These are phyloP conservation scores for Selaginella moellendorffii DNA, from an alignment of 75 land plant genomes.

Conservation along the genomic window DNA sequence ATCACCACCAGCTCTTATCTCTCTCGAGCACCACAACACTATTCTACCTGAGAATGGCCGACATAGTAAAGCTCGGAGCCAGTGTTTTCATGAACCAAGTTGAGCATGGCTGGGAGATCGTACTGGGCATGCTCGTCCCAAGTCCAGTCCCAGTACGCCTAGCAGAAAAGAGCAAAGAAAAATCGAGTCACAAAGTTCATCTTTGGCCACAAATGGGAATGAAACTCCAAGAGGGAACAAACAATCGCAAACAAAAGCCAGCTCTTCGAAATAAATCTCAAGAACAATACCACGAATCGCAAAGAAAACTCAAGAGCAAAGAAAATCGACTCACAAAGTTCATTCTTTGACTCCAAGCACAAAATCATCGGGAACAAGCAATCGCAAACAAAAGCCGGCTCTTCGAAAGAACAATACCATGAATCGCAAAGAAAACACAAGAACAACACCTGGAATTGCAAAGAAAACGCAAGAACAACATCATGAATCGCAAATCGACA, in stretches of 20 bases:
- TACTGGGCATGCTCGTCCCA: constrained; percentile 78
- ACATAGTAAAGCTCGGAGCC: constrained; percentile 53
- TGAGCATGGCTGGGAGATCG: constrained; percentile 64
- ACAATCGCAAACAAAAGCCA: no score
- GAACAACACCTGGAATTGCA: no score
- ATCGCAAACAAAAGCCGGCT: no score
- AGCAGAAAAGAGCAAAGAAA: no score
- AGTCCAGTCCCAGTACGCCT: constrained; percentile 95
- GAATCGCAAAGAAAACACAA: neutral
- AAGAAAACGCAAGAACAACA: no score
- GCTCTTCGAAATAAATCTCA: neutral
- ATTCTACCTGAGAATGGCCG: constrained; percentile 91
- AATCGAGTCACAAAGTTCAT: no score
- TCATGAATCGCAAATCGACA: constrained; percentile 33
- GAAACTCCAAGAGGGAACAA: no score
- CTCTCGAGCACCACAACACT: constrained; percentile 92
- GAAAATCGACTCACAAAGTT: no score
- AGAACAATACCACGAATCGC: neutral
- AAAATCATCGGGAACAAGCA: no score
- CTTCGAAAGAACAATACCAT: no score
- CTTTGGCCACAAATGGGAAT: no score
- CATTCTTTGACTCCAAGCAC: no score
- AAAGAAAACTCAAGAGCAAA: neutral
- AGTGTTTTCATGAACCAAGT: constrained; percentile 38
- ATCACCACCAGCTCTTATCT: constrained; percentile 18